Base-by-base conservation (phyloP, 2,329 filamentous ascomycete species). In the Pseudogymnoascus sp. region DNA sequence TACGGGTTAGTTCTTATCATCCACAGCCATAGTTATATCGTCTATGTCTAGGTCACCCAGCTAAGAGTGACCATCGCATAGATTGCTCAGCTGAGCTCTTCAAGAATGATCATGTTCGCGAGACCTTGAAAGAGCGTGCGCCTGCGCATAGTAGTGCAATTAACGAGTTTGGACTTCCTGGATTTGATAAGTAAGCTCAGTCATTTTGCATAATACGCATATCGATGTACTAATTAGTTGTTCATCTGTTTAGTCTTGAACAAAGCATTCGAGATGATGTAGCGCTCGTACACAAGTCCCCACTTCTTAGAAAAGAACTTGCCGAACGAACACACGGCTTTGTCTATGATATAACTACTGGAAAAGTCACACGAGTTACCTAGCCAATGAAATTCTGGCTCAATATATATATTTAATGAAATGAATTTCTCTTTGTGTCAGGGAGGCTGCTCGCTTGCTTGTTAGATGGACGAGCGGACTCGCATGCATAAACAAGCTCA, bases 311-410 rank as follows among this genome's bases (percentile, higher is more conserved):
- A 39, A 69, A 67, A 60, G 66, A 69, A 55, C 65, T 71, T 16
- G 66, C 59, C 1, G 65, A 69, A 14, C 62, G 61, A 10, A 61
- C 64, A 21, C 41, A 38, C 41, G 67, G 68, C 1, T 70, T 66
- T 38, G 61, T 69, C 11, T 69, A 64, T 63, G 67, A 72, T 64
- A 62, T 70, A 39, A 66, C 70, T 65, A 71, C 67, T 35, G 69
- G 69, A 7, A 60, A 62, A 23, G 45, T 68, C 7, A 66, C 37
- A 41, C 62, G 35, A n/a, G 64, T 66, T 45, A 19, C 23, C 11
- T 45, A 45, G 19, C 2, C 12, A 45, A 45, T 45, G 11, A 43
- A 39, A 23, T 14, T 11, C 39, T 43, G 11, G 19, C 19, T 23
- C 14, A 43, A 43, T 12, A 23, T 43, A 43, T 5, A 43, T 43